Evolutionary conservation across 139 green algal species (phyloP).

Genomic region (Penium margaritaceum): DNA sequence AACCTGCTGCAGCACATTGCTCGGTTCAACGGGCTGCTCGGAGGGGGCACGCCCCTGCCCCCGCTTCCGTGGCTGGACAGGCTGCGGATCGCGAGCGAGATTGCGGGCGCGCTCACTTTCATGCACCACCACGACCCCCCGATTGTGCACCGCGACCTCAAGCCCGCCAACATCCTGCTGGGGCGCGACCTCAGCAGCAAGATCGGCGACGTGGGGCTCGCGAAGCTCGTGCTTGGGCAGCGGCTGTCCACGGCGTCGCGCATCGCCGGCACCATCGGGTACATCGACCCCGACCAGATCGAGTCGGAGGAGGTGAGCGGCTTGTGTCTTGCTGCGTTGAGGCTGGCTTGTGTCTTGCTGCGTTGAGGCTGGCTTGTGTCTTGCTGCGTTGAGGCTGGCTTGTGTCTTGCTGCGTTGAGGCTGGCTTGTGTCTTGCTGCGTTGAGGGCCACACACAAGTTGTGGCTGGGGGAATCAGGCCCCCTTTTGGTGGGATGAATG

Average conservation of each 20-base stretch:
- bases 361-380: too few species aligned
- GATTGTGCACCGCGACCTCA: constrained; percentile 7
- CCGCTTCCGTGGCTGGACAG: constrained; percentile 17
- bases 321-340: too few species aligned
- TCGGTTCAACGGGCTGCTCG: too few species aligned
- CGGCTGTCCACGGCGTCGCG: background rate
- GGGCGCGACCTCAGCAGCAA: constrained; percentile 7
- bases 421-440: too few species aligned
- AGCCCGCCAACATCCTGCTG: constrained; percentile 21
- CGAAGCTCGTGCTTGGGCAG: background rate
- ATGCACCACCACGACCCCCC: background rate
- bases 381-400: too few species aligned
- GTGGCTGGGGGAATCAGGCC: too few species aligned
- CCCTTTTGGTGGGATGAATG: too few species aligned
- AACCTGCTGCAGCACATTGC: constrained; percentile 49
- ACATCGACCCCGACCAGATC: constrained; percentile 19
- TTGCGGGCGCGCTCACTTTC: constrained; percentile 6
- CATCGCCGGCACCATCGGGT: background rate
- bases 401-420: too few species aligned
- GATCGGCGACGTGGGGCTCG: constrained; percentile 10
- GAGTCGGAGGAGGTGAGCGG: constrained; percentile 3
- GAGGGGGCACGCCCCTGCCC: background rate
- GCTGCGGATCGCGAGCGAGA: constrained; percentile 2
- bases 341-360: too few species aligned
- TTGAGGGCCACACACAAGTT: too few species aligned